These are phyloP conservation scores for Lachnum nothofagi DNA, from an alignment of 2,329 filamentous ascomycete species.

Conservation along the genomic window DNA sequence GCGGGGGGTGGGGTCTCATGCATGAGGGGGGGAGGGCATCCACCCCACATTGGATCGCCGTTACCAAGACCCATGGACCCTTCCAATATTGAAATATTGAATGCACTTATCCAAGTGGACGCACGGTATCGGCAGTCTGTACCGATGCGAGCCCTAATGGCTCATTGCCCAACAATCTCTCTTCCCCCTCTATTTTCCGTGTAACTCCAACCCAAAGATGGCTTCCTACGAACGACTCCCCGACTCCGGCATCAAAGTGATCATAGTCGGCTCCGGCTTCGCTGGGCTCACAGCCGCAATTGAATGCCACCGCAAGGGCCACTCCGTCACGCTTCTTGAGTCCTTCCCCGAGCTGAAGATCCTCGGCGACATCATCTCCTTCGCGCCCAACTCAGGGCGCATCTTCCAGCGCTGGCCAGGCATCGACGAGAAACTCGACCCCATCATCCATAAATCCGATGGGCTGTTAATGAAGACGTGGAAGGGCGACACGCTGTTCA, in stretches of 20 bases:
- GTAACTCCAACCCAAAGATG: too few relatives aligned
- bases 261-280: constrained; percentile 53
- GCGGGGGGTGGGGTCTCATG: neutral
- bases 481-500: constrained; percentile 47
- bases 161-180: too few relatives aligned
- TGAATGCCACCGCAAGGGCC: constrained; percentile 56
- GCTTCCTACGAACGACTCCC: constrained; percentile 39
- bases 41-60: neutral
- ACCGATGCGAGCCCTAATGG: too few relatives aligned
- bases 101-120: too few relatives aligned
- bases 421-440: constrained; percentile 44
- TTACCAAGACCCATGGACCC: neutral
- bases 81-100: too few relatives aligned
- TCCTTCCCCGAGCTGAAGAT: constrained; percentile 41
- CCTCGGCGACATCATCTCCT: constrained; percentile 48
- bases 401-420: constrained; percentile 54
- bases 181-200: too few relatives aligned
- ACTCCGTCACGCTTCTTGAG: constrained; percentile 46
- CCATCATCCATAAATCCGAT: constrained; percentile 42
- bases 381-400: constrained; percentile 52
- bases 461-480: constrained; percentile 41
- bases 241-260: constrained; percentile 42
- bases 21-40: neutral
- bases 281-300: constrained; percentile 57
- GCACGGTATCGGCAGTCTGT: too few relatives aligned